Evolutionary conservation across 768 basidiomycete species (phyloP).

Genomic region (Tephrocybe sp.): DNA sequence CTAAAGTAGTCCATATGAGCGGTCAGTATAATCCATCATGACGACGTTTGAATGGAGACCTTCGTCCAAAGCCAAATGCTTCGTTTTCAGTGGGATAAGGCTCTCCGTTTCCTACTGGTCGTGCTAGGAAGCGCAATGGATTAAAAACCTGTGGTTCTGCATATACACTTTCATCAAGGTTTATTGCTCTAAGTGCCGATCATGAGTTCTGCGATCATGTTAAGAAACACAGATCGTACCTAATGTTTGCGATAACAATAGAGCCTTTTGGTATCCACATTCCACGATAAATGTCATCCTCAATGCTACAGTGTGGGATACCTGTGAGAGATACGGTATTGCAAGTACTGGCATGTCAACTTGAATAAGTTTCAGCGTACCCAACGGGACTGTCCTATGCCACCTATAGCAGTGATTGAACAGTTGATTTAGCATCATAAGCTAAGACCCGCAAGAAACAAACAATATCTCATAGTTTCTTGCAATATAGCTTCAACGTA

Average conservation of each 20-base stretch:
- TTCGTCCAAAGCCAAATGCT: background rate
- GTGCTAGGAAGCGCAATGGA: background rate
- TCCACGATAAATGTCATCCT: background rate
- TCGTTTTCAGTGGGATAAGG: background rate
- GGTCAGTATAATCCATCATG: background rate
- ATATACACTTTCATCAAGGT: background rate
- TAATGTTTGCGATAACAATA: background rate
- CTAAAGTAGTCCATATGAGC: background rate
- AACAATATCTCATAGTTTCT: background rate
- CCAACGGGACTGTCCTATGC: background rate
- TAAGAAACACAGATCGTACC: background rate
- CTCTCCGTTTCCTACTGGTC: background rate
- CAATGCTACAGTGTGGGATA: background rate
- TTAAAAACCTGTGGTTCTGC: background rate
- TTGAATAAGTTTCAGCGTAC: background rate
- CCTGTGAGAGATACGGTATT: background rate
- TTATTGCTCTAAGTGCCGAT: background rate
- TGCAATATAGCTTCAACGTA: slow-evolving; percentile 1
- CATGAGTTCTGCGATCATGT: background rate
- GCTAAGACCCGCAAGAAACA: too few species aligned
- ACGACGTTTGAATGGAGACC: background rate
- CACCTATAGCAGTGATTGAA: background rate
- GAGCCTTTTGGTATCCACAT: slow-evolving; percentile 4
- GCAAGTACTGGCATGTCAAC: background rate
- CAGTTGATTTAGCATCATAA: too few species aligned